Conservation (phyloP, 768 basidiomycete species). For the Agaricus subrufescens region DNA sequence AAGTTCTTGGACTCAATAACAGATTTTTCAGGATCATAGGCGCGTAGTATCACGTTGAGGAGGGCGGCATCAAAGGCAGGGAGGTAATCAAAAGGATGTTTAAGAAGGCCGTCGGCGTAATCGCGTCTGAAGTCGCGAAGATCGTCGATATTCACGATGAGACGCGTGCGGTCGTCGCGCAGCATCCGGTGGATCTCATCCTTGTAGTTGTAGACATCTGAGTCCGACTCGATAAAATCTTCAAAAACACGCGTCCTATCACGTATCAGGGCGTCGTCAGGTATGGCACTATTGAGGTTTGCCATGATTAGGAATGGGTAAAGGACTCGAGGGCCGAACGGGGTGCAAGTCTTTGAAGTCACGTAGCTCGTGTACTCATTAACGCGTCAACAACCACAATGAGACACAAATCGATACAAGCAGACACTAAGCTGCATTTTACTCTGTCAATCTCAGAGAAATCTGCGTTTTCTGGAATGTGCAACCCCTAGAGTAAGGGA, state of each 20-base stretch:
- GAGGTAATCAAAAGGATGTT: conserved; percentile 80
- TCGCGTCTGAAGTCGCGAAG: conserved; percentile 89
- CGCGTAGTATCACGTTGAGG: conserved; percentile 61
- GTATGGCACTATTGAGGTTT: conserved; percentile 51
- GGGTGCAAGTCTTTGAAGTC: not conserved
- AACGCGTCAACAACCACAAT: conserved; percentile 23
- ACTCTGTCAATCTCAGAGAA: too few relatives aligned
- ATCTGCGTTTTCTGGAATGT: too few relatives aligned
- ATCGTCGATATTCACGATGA: conserved; percentile 95
- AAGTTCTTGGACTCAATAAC: conserved; percentile 76
- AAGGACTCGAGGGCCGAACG: not conserved
- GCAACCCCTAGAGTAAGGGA: too few relatives aligned
- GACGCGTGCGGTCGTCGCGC: conserved; percentile 75
- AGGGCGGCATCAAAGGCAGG: conserved; percentile 90
- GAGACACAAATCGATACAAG: conserved; percentile 14
- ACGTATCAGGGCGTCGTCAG: conserved; percentile 66
- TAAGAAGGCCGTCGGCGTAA: conserved; percentile 83
- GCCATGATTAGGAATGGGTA: conserved; percentile 28
- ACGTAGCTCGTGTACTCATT: conserved; percentile 9
- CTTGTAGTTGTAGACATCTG: conserved; percentile 72
- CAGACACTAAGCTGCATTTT: not conserved
- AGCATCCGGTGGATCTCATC: conserved; percentile 83
- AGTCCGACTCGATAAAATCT: conserved; percentile 74
- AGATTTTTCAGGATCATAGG: conserved; percentile 78
- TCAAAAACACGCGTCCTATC: conserved; percentile 78